A percentile compares a stretch with the other conserved stretches of the same genome.
These are phyloP conservation scores for Saitozyma sp. DNA, from an alignment of 768 basidiomycete species.

Conservation along the genomic window DNA sequence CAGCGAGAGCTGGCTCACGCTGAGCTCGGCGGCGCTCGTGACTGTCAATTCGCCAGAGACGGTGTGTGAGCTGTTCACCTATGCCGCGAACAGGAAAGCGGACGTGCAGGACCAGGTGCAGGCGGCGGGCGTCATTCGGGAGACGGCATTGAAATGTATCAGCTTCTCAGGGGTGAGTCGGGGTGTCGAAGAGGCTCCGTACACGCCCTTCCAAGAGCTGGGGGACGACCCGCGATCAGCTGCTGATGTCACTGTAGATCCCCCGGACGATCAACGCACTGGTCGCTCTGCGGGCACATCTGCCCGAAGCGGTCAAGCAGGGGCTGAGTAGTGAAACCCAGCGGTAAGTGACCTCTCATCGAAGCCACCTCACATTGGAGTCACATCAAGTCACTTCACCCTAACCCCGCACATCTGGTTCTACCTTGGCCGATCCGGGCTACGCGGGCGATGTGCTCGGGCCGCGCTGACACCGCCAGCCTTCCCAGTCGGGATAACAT, in stretches of 20 bases:
- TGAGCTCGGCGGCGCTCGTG: constrained; percentile 77
- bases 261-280: constrained; percentile 77
- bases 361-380: not conserved
- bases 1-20: constrained; percentile 33
- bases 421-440: no score
- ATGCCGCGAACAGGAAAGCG: constrained; percentile 41
- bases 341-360: constrained; percentile 58
- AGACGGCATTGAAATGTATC: constrained; percentile 82
- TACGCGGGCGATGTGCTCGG: no score
- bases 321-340: constrained; percentile 66
- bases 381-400: no score
- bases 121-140: constrained; percentile 65
- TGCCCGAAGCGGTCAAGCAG: constrained; percentile 78
- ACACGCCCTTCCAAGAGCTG: constrained; percentile 9
- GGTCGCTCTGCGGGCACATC: constrained; percentile 69
- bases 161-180: constrained; percentile 61
- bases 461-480: constrained; percentile 18
- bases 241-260: constrained; percentile 15
- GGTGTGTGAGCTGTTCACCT: constrained; percentile 77
- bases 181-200: constrained; percentile 57
- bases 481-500: constrained; percentile 57
- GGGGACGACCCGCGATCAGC: not conserved
- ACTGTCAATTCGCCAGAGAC: constrained; percentile 78
- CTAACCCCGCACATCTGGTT: no score
- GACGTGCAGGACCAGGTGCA: constrained; percentile 13